Evolutionary conservation across 1,139 yeast genomes (phyloP).

Genomic region (Hansenula sp.): DNA sequence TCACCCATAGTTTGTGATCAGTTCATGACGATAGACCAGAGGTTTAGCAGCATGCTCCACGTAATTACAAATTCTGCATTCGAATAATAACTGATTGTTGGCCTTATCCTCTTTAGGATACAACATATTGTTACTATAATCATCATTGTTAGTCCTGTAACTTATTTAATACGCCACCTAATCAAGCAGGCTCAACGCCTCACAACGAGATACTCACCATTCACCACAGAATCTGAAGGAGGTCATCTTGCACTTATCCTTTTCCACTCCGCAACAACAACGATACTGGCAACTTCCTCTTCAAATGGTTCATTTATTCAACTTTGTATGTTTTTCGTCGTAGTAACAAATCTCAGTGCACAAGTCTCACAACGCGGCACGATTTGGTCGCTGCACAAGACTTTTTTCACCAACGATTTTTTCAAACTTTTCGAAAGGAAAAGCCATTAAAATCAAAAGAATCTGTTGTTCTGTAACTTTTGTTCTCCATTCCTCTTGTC

Average conservation of each 20-base stretch:
- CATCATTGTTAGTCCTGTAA: slow-evolving; percentile 1
- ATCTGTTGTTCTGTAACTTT: slow-evolving; percentile 20
- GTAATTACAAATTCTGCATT: slow-evolving; percentile 93
- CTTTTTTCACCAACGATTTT: slow-evolving; percentile 1
- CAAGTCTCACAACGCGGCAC: background rate
- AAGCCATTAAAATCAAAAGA: slow-evolving; percentile 2
- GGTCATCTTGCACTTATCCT: slow-evolving; percentile 49
- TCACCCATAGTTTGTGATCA: slow-evolving; percentile 63
- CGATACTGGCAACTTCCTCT: no score
- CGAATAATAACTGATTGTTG: slow-evolving; percentile 66
- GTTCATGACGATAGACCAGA: slow-evolving; percentile 87
- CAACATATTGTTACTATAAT: slow-evolving; percentile 82
- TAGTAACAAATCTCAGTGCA: background rate
- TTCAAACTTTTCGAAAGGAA: slow-evolving; percentile 6
- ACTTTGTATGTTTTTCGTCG: no score
- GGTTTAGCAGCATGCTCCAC: slow-evolving; percentile 90
- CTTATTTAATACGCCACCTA: slow-evolving; percentile 4
- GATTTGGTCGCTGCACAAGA: background rate
- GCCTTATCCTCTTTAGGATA: slow-evolving; percentile 95
- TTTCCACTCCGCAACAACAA: no score
- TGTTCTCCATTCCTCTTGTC: no score
- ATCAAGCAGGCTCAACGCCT: no score
- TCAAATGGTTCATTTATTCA: no score
- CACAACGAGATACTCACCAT: slow-evolving; percentile 38
- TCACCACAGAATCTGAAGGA: slow-evolving; percentile 92